Base-by-base conservation (phyloP, 192 early-diverging fungal species). In the Haplosporangium gracile region DNA sequence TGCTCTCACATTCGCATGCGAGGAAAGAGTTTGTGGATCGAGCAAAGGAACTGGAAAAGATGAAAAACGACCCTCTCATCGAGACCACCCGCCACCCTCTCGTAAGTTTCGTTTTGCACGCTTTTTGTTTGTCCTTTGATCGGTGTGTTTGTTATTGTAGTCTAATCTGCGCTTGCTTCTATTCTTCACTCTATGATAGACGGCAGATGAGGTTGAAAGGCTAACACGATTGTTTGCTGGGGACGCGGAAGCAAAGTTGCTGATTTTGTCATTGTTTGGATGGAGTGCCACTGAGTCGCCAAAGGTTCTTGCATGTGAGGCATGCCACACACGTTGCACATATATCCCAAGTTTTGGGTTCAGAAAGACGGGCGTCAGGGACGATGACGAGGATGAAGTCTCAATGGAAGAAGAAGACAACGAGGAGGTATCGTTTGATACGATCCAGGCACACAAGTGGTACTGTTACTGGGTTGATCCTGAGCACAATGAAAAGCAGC, bases 381-480 rank as follows among this genome's bases (percentile, higher is more conserved):
- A 57, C n/a, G 60, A 55, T 26, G 63, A 43, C 7, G 49, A 45
- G 51, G 68, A 55, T 32, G 74, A 32, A 18, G 42, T 75, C 20
- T 38, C 18, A 8, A n/a, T 20, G 38, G 77, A 72, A 2, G 70
- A 53, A 29, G 77, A 72, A 2, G 70, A 53, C 8, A n/a, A 47
- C 16, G 74, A 83, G 38, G 76, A 72, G 11, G 36, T 42, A 1
- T 24, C 82, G 36, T 83, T 85, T 63, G 83, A 85, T 68, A 75
- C 74, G 32, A 43, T 63, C 32, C 71, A 86, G 20, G 74, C 84
- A n/a, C 84, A 86, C 57, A 75, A 74, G 72, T 81, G 79, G 78
- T 86, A 86, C 42, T 86, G 84, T 36, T 86, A 86, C 38, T 86
- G 84, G 84, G 72, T 86, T n/a, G 72, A 86, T 53, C 40, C 79